phyloP scores from a whole-genome alignment of 345 rosid species.

The Boechera divaricarpa region DNA sequence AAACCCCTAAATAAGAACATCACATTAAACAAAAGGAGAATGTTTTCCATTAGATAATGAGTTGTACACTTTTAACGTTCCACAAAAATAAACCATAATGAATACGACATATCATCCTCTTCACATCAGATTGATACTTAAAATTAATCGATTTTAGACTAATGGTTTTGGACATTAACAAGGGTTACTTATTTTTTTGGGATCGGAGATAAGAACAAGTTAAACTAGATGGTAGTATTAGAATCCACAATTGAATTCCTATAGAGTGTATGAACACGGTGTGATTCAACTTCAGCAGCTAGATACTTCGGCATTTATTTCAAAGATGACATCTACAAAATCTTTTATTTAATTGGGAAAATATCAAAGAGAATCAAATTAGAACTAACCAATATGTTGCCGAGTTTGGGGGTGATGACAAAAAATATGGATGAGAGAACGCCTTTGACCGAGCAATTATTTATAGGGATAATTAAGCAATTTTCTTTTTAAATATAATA shows the following conservation, averaged over 20 bases:
- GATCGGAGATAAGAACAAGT: background rate
- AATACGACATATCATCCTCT: conserved; percentile 12
- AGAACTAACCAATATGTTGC: conserved; percentile 29
- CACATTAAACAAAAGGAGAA: background rate
- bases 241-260: background rate
- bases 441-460: conserved; percentile 21
- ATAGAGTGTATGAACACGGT: conserved; percentile 33
- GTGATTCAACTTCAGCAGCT: conserved; percentile 19
- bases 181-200: background rate
- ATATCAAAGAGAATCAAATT: conserved; percentile 40
- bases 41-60: background rate
- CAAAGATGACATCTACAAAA: conserved; percentile 41
- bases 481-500: background rate
- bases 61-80: conserved; percentile 10
- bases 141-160: background rate
- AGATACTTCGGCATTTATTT: conserved; percentile 17
- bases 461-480: background rate
- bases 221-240: background rate
- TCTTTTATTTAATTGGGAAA: conserved; percentile 28
- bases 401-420: conserved; percentile 41
- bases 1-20: background rate
- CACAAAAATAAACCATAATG: background rate
- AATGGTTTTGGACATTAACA: background rate
- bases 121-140: background rate
- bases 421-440: conserved; percentile 31